Conservation (phyloP, 106 monocot genomes). For the Dendrobium nobile region DNA sequence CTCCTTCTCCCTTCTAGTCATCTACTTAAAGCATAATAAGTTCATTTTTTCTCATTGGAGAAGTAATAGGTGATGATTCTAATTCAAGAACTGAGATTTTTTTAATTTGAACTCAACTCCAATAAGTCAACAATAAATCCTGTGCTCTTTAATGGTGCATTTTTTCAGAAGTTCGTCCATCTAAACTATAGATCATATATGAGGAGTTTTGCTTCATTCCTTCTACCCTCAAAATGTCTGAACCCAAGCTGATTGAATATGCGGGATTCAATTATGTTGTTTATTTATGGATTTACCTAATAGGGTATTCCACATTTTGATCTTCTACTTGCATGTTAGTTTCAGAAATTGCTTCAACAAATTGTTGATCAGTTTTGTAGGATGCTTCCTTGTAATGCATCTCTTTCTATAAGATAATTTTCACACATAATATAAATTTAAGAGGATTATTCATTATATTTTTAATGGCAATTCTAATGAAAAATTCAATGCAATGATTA, state of each 20-base stretch:
- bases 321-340: not conserved
- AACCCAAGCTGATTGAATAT: conserved; percentile 61
- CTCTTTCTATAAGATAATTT: not conserved
- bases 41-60: no score
- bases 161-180: conserved; percentile 38
- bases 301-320: conserved; percentile 20
- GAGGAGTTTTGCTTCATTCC: conserved; percentile 51
- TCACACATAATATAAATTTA: not conserved
- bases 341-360: not conserved
- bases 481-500: not conserved
- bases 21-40: no score
- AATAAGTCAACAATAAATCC: no score
- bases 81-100: no score
- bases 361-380: no score
- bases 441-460: not conserved
- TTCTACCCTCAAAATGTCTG: conserved; percentile 57
- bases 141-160: conserved; percentile 2
- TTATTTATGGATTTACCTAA: conserved; percentile 38
- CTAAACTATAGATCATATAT: conserved; percentile 46
- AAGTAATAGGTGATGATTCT: no score
- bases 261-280: conserved; percentile 67
- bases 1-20: no score
- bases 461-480: not conserved
- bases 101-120: no score
- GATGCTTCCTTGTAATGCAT: no score